A percentile compares a stretch with the other conserved stretches of the same genome.
Evolutionary conservation across 306 rosid species (phyloP).

Genomic region (Pyrus communis): DNA sequence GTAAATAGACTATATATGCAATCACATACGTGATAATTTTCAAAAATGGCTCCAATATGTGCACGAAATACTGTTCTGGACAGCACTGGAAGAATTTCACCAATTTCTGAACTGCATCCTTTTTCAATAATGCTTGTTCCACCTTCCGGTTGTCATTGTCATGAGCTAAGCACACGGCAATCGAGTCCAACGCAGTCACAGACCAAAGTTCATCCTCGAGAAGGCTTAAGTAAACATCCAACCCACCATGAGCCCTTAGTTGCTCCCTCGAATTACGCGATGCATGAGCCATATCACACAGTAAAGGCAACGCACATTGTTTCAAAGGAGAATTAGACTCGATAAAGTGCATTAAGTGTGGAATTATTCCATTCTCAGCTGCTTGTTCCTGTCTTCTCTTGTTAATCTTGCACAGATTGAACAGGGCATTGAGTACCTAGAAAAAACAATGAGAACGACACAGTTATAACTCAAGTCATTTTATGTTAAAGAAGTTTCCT

Average conservation of each 20-base stretch:
- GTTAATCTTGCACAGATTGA: slow-evolving; percentile 96
- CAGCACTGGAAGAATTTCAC: slow-evolving; percentile 95
- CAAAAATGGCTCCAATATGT: slow-evolving; percentile 95
- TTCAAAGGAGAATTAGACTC: slow-evolving; percentile 86
- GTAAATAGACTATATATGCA: not conserved
- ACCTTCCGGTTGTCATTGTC: slow-evolving; percentile 93
- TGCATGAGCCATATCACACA: slow-evolving; percentile 99
- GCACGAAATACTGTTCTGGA: slow-evolving; percentile 92
- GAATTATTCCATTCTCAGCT: slow-evolving; percentile 99
- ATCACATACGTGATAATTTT: slow-evolving; percentile 84
- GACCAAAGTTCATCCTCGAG: slow-evolving; percentile 95
- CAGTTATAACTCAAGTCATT: slow-evolving; percentile 8
- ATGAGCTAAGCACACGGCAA: slow-evolving; percentile 93
- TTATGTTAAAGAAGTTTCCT: not conserved
- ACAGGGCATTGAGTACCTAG: slow-evolving; percentile 87
- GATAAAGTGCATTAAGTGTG: slow-evolving; percentile 89
- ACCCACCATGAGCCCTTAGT: slow-evolving; percentile 96
- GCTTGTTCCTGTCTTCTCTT: slow-evolving; percentile 99
- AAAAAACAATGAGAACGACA: slow-evolving; percentile 10
- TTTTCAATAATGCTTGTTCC: slow-evolving; percentile 86
- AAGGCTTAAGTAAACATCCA: slow-evolving; percentile 94
- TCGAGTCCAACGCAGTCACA: slow-evolving; percentile 91
- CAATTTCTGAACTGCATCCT: slow-evolving; percentile 93
- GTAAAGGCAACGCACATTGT: slow-evolving; percentile 80
- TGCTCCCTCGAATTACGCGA: slow-evolving; percentile 99